phyloP scores from a whole-genome alignment of 805 yeast genomes.

The Hanseniaspora clermontiae region DNA sequence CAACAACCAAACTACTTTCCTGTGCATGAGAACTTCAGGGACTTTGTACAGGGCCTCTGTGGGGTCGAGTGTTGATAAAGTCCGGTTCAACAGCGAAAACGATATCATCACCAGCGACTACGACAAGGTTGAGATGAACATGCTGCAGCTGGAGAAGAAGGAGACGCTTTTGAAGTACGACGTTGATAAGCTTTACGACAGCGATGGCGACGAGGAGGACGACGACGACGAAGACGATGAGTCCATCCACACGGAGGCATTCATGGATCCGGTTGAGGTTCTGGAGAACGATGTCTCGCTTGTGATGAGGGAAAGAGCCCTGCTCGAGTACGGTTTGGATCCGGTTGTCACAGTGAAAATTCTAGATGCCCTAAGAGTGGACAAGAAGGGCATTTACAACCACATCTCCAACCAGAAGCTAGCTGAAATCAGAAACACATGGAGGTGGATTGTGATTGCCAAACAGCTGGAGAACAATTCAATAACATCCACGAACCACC shows the following conservation, averaged over 20 bases:
- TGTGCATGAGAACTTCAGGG: conserved; percentile 87
- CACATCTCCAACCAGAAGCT: conserved; percentile 33
- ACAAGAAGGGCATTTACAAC: not conserved
- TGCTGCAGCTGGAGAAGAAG: conserved; percentile 18
- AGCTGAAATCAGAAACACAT: conserved; percentile 57
- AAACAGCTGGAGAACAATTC: conserved; percentile 51
- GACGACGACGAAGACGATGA: conserved; percentile 20
- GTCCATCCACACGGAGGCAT: not conserved
- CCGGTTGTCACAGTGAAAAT: conserved; percentile 51
- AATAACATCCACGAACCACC: conserved; percentile 50
- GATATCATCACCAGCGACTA: conserved; percentile 45
- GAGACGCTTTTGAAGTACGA: conserved; percentile 23
- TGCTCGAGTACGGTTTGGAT: conserved; percentile 58
- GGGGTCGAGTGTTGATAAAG: conserved; percentile 48
- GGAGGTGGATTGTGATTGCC: conserved; percentile 84
- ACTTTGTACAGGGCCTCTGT: conserved; percentile 71
- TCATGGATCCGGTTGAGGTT: conserved; percentile 33
- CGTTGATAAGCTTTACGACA: conserved; percentile 15
- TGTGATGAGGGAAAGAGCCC: conserved; percentile 59
- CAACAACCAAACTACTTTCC: conserved; percentile 47
- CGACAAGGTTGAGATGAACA: conserved; percentile 24
- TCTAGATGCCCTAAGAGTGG: conserved; percentile 35
- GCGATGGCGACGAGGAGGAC: conserved; percentile 21
- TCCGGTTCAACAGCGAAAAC: conserved; percentile 56
- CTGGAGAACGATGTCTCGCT: conserved; percentile 63